Evolutionary conservation across 306 rosid species (phyloP), one percentile per base, ranked within the genome.

Genomic region (Rosa rugosa): DNA sequence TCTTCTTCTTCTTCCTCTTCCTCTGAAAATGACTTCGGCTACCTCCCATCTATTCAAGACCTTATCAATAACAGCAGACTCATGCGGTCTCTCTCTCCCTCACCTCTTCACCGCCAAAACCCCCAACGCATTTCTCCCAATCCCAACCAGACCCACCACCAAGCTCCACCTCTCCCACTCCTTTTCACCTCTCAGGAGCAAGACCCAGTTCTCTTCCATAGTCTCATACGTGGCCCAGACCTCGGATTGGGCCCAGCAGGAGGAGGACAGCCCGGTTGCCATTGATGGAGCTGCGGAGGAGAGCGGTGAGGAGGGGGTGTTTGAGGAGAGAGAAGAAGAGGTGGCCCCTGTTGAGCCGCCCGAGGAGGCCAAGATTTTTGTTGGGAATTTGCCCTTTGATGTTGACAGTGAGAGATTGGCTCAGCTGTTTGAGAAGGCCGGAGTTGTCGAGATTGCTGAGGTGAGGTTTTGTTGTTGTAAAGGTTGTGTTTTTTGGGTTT

Each of bases 381-480:
- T 91, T 60, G 99, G 98, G 62, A 95, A 95, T 76, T 89, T 95
- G 89, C 96, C 99, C 56, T 95, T 69, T 72, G 93, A 95, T 68
- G 83, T 91, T 73, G 99, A 91, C 42, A 91, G 99, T 71, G 79
- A 92, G 53, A 88, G 71, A 41, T 57, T 95, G 80, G 99, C 97
- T 17, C 65, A 72, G 89, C 87, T 92, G 23, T 95, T 95, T 74
- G 96, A 88, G 73, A 77, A 85, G 85, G 88, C 86, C 41, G 99
- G 99, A 25, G 80, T 87, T 1, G 99, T 95, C 34, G 94, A 92
- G 82, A 81, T 91, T 86, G 94, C 97, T 8, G 99, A 95, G 94
- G 99, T 92, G 36, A 86, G 75, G 27, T 62, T 66, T 71, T 16
- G 64, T 71, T 16, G 64, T 23, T 44, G 1, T 70, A 41, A 77